Percentiles rank a stretch among this genome's conserved stretches.
Evolutionary conservation across 441 rosid genomes (phyloP).

Genomic region (Jatropha multifida): DNA sequence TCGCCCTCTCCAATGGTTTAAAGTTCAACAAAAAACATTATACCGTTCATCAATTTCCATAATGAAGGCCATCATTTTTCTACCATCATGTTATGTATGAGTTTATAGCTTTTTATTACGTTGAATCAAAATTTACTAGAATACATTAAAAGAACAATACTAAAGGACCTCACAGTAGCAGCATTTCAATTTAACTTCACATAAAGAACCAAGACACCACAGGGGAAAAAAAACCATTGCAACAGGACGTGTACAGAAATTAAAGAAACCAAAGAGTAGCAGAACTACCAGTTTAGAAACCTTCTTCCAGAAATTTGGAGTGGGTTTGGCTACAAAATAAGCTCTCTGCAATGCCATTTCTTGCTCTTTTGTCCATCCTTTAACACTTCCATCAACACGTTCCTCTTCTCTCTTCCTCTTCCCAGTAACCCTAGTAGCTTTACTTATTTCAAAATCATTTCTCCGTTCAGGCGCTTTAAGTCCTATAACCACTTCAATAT

Average conservation of each 20-base stretch:
- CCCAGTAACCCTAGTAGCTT: slow-evolving; percentile 24
- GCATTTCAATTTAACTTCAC: background rate
- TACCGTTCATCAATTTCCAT: background rate
- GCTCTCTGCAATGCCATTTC: slow-evolving; percentile 75
- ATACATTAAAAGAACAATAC: background rate
- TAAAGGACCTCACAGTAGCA: background rate
- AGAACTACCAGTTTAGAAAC: slow-evolving; percentile 74
- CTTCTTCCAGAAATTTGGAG: slow-evolving; percentile 90
- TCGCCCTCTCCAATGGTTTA: too few species aligned
- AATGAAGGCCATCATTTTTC: background rate
- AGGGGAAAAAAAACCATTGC: background rate
- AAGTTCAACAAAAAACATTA: background rate
- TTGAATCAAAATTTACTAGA: background rate
- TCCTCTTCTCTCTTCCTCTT: slow-evolving; percentile 37
- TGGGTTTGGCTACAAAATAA: slow-evolving; percentile 62
- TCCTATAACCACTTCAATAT: slow-evolving; percentile 19
- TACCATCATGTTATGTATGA: background rate
- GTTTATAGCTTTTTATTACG: background rate
- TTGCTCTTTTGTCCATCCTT: slow-evolving; percentile 62
- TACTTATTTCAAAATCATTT: slow-evolving; percentile 12
- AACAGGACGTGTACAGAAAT: too few species aligned
- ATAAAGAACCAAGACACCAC: background rate
- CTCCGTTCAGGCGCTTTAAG: slow-evolving; percentile 21
- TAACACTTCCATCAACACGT: slow-evolving; percentile 14
- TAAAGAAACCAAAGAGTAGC: background rate